A percentile compares a stretch with the other conserved stretches of the same genome.
These are phyloP conservation scores for Colletotrichum somersetense DNA, from an alignment of 2,329 filamentous ascomycete species.

Conservation along the genomic window DNA sequence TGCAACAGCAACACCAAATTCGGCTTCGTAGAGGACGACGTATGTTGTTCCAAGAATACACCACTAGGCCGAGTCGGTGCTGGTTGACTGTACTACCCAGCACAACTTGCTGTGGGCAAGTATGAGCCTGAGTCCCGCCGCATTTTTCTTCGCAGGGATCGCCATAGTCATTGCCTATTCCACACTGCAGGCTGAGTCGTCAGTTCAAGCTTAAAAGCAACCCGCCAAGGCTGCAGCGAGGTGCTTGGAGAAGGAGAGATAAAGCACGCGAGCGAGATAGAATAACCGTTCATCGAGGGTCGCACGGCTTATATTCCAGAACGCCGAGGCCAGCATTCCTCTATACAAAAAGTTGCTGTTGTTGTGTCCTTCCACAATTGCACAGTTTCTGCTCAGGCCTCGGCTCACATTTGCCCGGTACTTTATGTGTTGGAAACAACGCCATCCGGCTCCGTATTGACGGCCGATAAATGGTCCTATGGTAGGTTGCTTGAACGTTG, in stretches of 20 bases:
- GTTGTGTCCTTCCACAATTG: not conserved
- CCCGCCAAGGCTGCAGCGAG: not conserved
- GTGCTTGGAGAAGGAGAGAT: not conserved
- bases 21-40: not conserved
- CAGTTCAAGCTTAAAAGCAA: not conserved
- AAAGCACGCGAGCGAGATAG: not conserved
- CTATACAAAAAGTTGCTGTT: not conserved
- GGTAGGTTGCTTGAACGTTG: not conserved
- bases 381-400: not conserved
- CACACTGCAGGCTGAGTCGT: not conserved
- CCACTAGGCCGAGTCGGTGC: not conserved
- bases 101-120: not conserved
- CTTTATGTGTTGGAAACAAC: not conserved
- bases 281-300: not conserved
- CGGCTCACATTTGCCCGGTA: not conserved
- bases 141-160: not conserved
- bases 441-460: not conserved
- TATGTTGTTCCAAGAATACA: not conserved
- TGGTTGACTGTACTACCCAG: too few species aligned
- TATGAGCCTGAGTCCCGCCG: not conserved
- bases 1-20: not conserved
- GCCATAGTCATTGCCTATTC: not conserved
- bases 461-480: not conserved
- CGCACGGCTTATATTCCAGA: not conserved
- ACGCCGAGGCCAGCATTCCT: not conserved